Evolutionary conservation across 768 basidiomycete genomes (phyloP).

Genomic region (Lactarius pseudohatsudake): DNA sequence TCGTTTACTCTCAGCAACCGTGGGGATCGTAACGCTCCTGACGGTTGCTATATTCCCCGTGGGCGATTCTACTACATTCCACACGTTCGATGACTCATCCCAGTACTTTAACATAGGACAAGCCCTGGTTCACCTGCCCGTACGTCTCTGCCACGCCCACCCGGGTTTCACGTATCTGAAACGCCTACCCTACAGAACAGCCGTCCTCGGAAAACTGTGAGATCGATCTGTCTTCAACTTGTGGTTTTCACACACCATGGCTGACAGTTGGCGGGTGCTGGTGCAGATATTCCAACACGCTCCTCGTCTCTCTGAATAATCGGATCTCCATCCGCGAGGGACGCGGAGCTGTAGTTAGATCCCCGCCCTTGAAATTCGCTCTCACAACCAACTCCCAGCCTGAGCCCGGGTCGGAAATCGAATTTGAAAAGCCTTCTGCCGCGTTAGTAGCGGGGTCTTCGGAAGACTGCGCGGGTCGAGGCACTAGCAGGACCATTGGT

Average conservation of each 20-base stretch:
- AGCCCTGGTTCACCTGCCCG: conserved; percentile 8
- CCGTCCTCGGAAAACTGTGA: conserved; percentile 18
- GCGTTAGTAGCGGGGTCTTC: too few species aligned
- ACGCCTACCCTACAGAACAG: neutral
- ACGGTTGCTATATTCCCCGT: conserved; percentile 7
- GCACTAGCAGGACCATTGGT: neutral
- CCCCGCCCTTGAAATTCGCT: neutral
- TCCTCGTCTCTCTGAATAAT: conserved; percentile 19
- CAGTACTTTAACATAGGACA: neutral
- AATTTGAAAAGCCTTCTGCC: neutral
- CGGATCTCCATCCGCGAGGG: conserved; percentile 18
- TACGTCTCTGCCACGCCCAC: neutral
- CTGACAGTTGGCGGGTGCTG: too few species aligned
- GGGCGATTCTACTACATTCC: neutral
- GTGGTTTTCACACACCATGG: neutral
- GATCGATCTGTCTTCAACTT: neutral
- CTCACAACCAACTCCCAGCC: neutral
- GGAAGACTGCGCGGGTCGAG: neutral
- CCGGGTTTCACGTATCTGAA: neutral
- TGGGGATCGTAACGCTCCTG: neutral
- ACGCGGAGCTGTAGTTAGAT: neutral
- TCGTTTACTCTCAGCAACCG: neutral
- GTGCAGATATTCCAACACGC: conserved; percentile 13
- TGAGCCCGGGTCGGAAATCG: neutral
- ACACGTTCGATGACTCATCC: neutral